Evolutionary conservation across 306 rosid genomes (phyloP).

Genomic region (Pyrus communis): DNA sequence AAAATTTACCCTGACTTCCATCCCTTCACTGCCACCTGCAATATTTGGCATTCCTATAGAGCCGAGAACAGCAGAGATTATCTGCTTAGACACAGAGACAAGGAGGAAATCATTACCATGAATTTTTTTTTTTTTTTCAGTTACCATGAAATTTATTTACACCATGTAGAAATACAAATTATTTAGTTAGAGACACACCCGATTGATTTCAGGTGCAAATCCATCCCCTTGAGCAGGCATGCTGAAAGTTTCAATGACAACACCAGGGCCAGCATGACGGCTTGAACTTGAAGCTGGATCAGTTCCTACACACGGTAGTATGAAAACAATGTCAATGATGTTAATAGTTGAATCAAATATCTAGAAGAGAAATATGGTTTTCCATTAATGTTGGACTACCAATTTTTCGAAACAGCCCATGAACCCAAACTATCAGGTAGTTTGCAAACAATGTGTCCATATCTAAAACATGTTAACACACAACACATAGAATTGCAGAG

Average conservation of each 20-base stretch:
- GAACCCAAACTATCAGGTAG: background rate
- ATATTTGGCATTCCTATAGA: slow-evolving; percentile 68
- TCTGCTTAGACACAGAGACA: slow-evolving; percentile 34
- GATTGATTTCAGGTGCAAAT: slow-evolving; percentile 59
- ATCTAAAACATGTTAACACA: background rate
- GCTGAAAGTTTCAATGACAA: slow-evolving; percentile 80
- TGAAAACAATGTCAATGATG: background rate
- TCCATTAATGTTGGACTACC: background rate
- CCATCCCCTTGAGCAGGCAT: slow-evolving; percentile 84
- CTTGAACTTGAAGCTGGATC: slow-evolving; percentile 75
- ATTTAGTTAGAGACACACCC: slow-evolving; percentile 45
- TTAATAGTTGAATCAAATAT: background rate
- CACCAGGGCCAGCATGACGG: slow-evolving; percentile 76
- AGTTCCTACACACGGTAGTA: slow-evolving; percentile 38
- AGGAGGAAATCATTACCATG: slow-evolving; percentile 10
- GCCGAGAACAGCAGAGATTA: slow-evolving; percentile 80
- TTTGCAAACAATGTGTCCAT: background rate
- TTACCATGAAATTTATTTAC: background rate
- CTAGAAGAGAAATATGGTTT: background rate
- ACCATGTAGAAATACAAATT: slow-evolving; percentile 11
- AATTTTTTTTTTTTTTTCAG: background rate
- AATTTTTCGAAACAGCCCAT: background rate
- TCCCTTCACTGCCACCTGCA: slow-evolving; percentile 58
- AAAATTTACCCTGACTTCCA: slow-evolving; percentile 63
- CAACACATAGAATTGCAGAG: background rate